These are phyloP conservation scores for Xylaria sp. DNA, from an alignment of 495 filamentous ascomycete genomes.

Conservation along the genomic window DNA sequence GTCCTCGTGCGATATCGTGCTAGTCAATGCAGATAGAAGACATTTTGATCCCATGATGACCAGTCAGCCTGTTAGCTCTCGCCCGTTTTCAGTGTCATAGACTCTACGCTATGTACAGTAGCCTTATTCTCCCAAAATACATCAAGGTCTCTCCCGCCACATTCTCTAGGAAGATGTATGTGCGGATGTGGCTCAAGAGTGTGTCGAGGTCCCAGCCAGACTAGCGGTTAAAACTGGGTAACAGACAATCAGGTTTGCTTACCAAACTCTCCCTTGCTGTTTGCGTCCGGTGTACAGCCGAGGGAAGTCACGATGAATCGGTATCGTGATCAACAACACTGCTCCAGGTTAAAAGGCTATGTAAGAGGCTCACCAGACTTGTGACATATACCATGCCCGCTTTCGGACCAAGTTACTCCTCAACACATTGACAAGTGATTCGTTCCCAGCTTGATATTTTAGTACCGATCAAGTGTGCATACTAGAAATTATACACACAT, in stretches of 20 bases:
- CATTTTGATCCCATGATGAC: not conserved
- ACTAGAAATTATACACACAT: not conserved
- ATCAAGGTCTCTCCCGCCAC: not conserved
- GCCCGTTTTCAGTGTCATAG: too few relatives aligned
- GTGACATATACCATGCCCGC: not conserved
- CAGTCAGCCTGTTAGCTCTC: not conserved
- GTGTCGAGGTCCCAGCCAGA: not conserved
- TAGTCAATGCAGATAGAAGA: not conserved
- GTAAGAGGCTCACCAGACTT: not conserved
- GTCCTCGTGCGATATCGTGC: not conserved
- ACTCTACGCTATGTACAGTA: too few relatives aligned
- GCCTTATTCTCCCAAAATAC: not conserved
- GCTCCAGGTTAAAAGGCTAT: not conserved
- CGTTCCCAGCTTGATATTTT: not conserved
- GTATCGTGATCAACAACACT: not conserved
- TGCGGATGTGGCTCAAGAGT: not conserved
- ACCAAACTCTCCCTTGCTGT: not conserved
- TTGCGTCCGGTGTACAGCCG: not conserved
- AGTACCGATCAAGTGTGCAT: not conserved
- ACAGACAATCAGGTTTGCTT: not conserved
- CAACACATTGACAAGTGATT: not conserved
- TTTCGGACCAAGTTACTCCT: not conserved
- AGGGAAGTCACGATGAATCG: not conserved
- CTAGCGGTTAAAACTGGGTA: not conserved
- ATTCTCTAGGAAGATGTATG: not conserved